Base-by-base conservation (phyloP, 768 basidiomycete species). In the Hortiboletus campestris region DNA sequence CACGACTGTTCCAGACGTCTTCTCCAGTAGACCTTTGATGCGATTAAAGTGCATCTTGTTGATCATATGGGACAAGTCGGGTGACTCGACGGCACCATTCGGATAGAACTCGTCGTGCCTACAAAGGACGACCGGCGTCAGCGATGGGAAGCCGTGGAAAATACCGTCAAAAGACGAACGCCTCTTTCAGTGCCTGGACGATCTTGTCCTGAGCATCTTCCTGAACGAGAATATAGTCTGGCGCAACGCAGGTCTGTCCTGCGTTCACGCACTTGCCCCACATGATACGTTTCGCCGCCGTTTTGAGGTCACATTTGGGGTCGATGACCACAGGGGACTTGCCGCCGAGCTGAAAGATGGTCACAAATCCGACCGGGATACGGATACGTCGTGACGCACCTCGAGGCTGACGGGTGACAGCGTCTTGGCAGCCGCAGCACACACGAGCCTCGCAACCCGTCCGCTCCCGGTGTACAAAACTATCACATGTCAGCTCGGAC, bases 241-340 rank as follows among this genome's bases (percentile, higher is more conserved):
- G 81, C 6, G 88, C 83, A 4, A 86, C 76, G 54, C 91, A 94
- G 1, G 84, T 84, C 74, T 92, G 82, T 3, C 92, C 92, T 0
- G 82, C 83, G 61, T 94, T 94, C n/a, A 74, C 69, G 45, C 75
- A 72, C 62, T 91, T 91, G n/a, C 90, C 90, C 89, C 89, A 93
- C 35, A 92, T 68, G 42, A 94, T 76, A n/a, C 91, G 79, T 41
- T 78, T 80, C 3, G 89, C 88, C 0, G 85, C 78, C 6, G 78
- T 72, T 53, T 84, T 76, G 47, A 93, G 71, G 65, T 94, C 85
- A 51, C 81, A 84, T 20, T 74, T 77, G 0, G 88, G 78, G 67
- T 92, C 88, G 42, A 94, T 74, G 57, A 93, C 75, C 19, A 84
- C 88, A 1, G 91, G 90, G 1, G 81, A 84, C 68, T 92, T 91